These are phyloP conservation scores for Yamagishiella unicocca DNA, from an alignment of 139 green algal species.

Conservation along the genomic window DNA sequence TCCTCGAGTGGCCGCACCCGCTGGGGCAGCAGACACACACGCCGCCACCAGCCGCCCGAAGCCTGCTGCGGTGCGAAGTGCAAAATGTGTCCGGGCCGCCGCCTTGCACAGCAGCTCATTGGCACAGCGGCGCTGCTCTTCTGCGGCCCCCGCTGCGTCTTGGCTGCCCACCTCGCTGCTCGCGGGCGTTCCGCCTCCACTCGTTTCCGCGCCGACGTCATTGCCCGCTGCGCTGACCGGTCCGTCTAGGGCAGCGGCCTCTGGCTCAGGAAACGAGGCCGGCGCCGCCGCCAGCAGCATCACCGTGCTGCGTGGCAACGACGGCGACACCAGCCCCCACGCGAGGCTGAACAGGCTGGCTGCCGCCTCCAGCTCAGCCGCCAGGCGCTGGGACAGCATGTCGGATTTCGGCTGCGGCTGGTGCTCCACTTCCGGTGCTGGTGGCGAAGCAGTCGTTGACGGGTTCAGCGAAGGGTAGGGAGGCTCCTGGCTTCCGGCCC, in stretches of 20 bases:
- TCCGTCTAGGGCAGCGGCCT: too few relatives aligned
- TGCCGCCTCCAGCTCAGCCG: neutral
- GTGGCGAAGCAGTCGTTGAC: neutral
- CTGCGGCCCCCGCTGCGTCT: too few relatives aligned
- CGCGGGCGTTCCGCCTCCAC: neutral
- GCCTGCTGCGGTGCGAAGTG: too few relatives aligned
- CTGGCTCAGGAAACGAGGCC: neutral
- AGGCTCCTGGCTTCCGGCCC: too few relatives aligned
- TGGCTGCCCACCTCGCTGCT: too few relatives aligned
- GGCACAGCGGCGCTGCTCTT: too few relatives aligned
- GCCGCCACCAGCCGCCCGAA: neutral
- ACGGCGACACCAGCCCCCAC: neutral
- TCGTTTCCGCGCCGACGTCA: neutral
- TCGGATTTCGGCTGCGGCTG: neutral
- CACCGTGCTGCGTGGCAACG: neutral
- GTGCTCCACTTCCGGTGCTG: neutral
- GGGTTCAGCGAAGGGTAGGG: too few relatives aligned
- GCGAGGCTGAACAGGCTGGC: neutral
- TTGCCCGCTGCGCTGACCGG: neutral
- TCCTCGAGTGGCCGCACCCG: neutral
- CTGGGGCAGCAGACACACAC: neutral
- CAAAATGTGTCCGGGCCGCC: neutral
- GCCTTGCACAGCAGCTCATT: neutral
- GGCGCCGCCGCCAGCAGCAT: constrained; percentile 7
- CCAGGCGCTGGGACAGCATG: neutral